Evolutionary conservation across 106 monocot species (phyloP).

Genomic region (Dendrobium chrysotoxum): DNA sequence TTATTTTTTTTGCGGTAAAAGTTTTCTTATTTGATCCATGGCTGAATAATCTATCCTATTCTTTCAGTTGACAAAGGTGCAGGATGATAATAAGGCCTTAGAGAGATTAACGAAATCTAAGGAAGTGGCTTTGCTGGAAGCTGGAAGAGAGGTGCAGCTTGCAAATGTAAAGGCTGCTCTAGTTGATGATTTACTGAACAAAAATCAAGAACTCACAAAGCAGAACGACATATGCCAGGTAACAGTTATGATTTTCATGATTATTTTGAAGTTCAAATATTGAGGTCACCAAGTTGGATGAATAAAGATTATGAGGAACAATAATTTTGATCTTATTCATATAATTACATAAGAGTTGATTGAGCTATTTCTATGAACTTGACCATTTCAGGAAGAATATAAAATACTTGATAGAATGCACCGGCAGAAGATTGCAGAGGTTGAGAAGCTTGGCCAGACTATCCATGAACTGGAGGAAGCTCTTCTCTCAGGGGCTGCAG

Average conservation of each 20-base stretch:
- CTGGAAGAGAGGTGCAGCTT: constrained; percentile 67
- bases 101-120: constrained; percentile 77
- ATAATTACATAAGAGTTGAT: neutral
- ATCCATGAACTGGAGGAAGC: constrained; percentile 75
- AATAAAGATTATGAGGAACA: neutral
- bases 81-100: constrained; percentile 80
- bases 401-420: constrained; percentile 85
- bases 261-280: neutral
- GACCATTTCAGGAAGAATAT: constrained; percentile 61
- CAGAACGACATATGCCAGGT: constrained; percentile 87
- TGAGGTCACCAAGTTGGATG: too few relatives aligned
- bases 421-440: constrained; percentile 82
- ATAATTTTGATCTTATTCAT: neutral
- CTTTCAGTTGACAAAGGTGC: constrained; percentile 54
- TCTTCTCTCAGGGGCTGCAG: constrained; percentile 81
- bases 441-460: constrained; percentile 67
- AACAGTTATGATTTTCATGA: neutral
- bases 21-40: neutral
- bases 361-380: neutral
- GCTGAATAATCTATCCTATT: neutral
- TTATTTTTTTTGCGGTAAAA: neutral
- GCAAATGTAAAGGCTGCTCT: constrained; percentile 74
- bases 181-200: constrained; percentile 80
- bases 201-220: constrained; percentile 74
- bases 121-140: constrained; percentile 72